Percentiles rank a stretch among this genome's conserved stretches.
Evolutionary conservation across 169 alveolate genomes (phyloP).

Genomic region (Theileria orientalis): DNA sequence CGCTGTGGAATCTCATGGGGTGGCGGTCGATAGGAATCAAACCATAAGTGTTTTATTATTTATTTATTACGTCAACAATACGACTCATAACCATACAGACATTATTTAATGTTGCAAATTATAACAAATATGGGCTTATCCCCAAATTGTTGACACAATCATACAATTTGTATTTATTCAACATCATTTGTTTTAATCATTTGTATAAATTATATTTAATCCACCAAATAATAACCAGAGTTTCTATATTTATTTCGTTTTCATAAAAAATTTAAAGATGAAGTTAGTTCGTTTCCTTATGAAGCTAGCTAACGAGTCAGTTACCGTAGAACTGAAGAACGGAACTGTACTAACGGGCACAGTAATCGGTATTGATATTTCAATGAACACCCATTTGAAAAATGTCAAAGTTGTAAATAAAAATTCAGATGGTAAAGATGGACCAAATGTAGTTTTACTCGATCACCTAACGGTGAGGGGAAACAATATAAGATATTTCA

Average conservation of each 20-base stretch:
- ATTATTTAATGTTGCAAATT: not conserved
- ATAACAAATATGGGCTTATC: constrained; percentile 5
- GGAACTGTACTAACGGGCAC: constrained; percentile 97
- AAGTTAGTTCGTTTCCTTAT: constrained; percentile 95
- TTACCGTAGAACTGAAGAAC: constrained; percentile 95
- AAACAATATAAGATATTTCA: constrained; percentile 93
- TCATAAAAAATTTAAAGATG: constrained; percentile 81
- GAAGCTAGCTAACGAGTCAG: constrained; percentile 95
- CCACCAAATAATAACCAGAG: not conserved
- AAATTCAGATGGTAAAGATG: constrained; percentile 78
- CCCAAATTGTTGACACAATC: not conserved
- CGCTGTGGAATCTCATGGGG: constrained; percentile 17
- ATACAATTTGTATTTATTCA: no score
- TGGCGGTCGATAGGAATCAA: not conserved
- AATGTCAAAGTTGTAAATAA: constrained; percentile 94
- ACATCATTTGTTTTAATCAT: no score
- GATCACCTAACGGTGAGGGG: constrained; percentile 82
- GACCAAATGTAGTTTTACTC: constrained; percentile 64
- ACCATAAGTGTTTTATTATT: no score
- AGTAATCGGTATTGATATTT: constrained; percentile 94
- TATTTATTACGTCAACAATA: no score
- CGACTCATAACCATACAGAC: no score
- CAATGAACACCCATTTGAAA: constrained; percentile 98
- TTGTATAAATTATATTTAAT: no score
- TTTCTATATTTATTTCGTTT: no score